Percentiles rank a stretch among this genome's conserved stretches.
Conservation (phyloP, 257 asterid species). For the Thymus mandschuricus region DNA sequence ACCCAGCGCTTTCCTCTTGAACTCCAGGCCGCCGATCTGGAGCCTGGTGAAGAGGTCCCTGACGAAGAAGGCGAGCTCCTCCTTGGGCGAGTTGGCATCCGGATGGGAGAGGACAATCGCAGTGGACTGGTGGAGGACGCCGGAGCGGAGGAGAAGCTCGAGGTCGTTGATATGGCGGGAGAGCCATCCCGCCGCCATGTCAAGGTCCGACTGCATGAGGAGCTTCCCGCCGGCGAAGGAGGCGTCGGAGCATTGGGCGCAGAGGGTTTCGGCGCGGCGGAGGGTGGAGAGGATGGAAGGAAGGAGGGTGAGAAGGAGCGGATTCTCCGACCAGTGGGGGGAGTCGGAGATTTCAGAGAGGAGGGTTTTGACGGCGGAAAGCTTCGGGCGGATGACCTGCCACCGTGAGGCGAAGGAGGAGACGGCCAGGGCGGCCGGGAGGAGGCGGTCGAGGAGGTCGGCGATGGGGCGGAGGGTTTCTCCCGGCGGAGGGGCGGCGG, state of each 20-base stretch:
- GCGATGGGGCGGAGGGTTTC: conserved; percentile 44
- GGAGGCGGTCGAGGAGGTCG: conserved; percentile 47
- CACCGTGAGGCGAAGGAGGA: conserved; percentile 67
- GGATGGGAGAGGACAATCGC: conserved; percentile 96
- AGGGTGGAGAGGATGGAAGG: conserved; percentile 64
- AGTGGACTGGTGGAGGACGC: conserved; percentile 83
- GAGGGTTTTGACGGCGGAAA: conserved; percentile 49
- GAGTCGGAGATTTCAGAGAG: conserved; percentile 60
- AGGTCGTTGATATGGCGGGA: conserved; percentile 69
- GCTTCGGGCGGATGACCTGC: conserved; percentile 72
- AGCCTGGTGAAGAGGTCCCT: conserved; percentile 79
- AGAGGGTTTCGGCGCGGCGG: conserved; percentile 59
- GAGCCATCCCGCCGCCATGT: conserved; percentile 87
- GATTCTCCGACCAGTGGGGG: conserved; percentile 81
- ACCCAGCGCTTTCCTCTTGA: conserved; percentile 76
- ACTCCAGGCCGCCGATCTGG: conserved; percentile 89
- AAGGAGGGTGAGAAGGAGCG: conserved; percentile 56
- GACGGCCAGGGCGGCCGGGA: conserved; percentile 58
- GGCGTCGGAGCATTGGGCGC: conserved; percentile 53
- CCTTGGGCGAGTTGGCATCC: conserved; percentile 46
- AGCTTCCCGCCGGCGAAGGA: conserved; percentile 69
- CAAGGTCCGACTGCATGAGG: conserved; percentile 95
- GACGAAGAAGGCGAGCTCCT: conserved; percentile 61
- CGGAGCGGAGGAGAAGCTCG: conserved; percentile 81
- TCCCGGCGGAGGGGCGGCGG: conserved; percentile 42